Base-by-base conservation (phyloP, 2,329 filamentous ascomycete species). In the Pyricularia pennisetigena region DNA sequence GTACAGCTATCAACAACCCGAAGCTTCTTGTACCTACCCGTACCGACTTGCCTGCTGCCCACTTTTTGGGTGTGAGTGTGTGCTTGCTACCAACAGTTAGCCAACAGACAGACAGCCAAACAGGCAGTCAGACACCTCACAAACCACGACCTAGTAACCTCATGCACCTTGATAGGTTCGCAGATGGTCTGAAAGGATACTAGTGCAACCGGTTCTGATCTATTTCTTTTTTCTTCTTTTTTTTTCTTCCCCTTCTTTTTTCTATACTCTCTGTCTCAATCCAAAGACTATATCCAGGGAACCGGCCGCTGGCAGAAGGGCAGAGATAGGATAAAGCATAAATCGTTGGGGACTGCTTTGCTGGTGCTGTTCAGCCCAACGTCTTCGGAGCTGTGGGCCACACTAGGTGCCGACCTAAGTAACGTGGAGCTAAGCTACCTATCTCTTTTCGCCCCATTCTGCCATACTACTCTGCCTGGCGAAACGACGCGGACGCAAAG, bases 261-360 rank as follows among this genome's bases (percentile, higher is more conserved):
- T 35, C 6, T 14, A n/a, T 6, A 0, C 32, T 35, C 32, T n/a
- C 41, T 16, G 41, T 8, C 16, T 3, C 41, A 49, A 49, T 49
- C 20, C 41, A n/a, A 1, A 16, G n/a, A 5, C 41, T 20, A 20
- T 49, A 49, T 49, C 41, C 41, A 49, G 41, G 41, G 41, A 7
- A 49, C 2, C 41, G n/a, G 16, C 20, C 16, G 41, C 41, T 49
- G 41, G 41, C 41, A 49, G 41, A 49, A 35, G 41, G 41, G 41
- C 41, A 49, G 41, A 49, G 41, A 65, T 32, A 35, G 63, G 29
- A 35, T 23, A 65, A 65, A 65, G 63, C 63, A 65, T 65, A 65
- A 65, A 65, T 35, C 63, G 28, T 65, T 65, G 28, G 30, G 63
- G 26, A 35, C 20, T 23, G 62, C 62, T 64, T 49, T 35, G 12